Conservation (phyloP, 768 basidiomycete genomes). For the Rhodotorula toruloides region DNA sequence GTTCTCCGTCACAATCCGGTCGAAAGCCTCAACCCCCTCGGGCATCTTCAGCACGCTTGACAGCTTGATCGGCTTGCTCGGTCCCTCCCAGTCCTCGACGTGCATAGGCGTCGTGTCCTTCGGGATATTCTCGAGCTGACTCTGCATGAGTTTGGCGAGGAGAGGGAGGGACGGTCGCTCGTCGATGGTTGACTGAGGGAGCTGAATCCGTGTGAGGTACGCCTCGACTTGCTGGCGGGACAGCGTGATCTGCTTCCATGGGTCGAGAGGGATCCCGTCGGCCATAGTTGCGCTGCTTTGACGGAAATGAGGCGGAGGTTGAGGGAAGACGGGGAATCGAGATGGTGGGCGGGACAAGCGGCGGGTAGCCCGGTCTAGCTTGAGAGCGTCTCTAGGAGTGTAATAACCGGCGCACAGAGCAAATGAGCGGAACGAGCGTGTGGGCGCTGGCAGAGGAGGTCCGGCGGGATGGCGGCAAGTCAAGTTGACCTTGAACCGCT, state of each 20-base stretch:
- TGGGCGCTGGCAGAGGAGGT: too few relatives aligned
- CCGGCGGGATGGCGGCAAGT: too few relatives aligned
- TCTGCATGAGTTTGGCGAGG: slow-evolving; percentile 1
- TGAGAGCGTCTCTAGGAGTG: too few relatives aligned
- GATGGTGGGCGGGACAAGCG: too few relatives aligned
- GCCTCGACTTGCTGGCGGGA: neutral
- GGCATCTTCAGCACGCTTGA: slow-evolving; percentile 11
- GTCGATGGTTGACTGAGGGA: slow-evolving; percentile 1
- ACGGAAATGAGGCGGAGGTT: too few relatives aligned
- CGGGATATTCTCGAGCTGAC: slow-evolving; percentile 24
- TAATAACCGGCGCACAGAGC: too few relatives aligned
- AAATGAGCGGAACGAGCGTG: too few relatives aligned
- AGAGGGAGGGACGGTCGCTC: slow-evolving; percentile 1
- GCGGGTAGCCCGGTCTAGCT: too few relatives aligned
- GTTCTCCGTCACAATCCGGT: slow-evolving; percentile 10
- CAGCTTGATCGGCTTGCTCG: slow-evolving; percentile 11
- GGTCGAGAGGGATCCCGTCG: slow-evolving; percentile 14
- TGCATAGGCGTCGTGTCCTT: slow-evolving; percentile 32
- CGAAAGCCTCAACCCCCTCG: slow-evolving; percentile 5
- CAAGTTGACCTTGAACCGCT: neutral
- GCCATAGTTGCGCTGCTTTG: neutral
- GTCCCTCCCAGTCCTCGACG: slow-evolving; percentile 15
- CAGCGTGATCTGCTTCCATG: slow-evolving; percentile 4
- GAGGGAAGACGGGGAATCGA: too few relatives aligned
- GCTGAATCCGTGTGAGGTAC: slow-evolving; percentile 18